Conservation (phyloP, 805 yeast species). For the Pichia scutulata region DNA sequence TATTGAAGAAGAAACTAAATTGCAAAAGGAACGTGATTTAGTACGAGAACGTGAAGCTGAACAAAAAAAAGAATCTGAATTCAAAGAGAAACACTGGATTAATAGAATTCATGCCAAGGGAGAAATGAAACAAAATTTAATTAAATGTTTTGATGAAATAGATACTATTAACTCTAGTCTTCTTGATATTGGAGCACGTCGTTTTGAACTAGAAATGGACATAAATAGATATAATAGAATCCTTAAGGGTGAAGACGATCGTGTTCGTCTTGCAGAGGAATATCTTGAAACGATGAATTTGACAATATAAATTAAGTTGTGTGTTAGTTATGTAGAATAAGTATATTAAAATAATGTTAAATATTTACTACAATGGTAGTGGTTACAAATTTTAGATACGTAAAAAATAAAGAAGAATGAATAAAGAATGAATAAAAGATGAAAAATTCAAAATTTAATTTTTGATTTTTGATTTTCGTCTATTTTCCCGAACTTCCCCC, state of each 20-base stretch:
- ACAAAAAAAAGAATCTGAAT: conserved; percentile 4
- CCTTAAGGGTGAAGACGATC: conserved; percentile 20
- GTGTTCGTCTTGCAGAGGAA: conserved; percentile 30
- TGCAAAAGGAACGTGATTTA: not conserved
- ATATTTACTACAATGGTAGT: not conserved
- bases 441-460: too few species aligned
- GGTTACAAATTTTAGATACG: not conserved
- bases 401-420: too few species aligned
- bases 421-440: too few species aligned
- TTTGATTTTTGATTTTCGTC: not conserved
- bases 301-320: conserved; percentile 10
- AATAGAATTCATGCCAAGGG: conserved; percentile 19
- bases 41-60: conserved; percentile 3
- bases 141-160: conserved; percentile 18
- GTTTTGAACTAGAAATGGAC: conserved; percentile 23
- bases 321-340: not conserved
- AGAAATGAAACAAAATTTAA: conserved; percentile 13
- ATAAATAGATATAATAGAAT: conserved; percentile 21
- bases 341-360: not conserved
- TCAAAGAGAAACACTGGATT: conserved; percentile 25
- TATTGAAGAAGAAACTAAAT: not conserved
- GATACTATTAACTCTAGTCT: conserved; percentile 18
- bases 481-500: not conserved
- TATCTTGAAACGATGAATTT: conserved; percentile 44
- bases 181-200: conserved; percentile 11